Percentiles rank a stretch among this genome's conserved stretches.
These are phyloP conservation scores for Aureobasidium sp. DNA, from an alignment of 2,329 filamentous ascomycete genomes.

Conservation along the genomic window DNA sequence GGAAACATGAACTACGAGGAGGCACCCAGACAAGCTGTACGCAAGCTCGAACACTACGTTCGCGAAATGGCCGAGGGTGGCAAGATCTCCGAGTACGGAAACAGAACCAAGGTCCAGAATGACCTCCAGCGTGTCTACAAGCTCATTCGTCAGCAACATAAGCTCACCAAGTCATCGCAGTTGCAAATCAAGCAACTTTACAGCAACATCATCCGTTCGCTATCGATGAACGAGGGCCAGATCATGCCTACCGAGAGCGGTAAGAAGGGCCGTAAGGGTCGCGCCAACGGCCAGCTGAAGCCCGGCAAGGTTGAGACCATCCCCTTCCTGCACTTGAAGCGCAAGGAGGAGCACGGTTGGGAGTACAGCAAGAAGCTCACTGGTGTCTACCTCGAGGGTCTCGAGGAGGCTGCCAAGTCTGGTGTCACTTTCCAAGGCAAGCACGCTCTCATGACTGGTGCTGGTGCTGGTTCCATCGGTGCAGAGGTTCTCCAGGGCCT, in stretches of 20 bases:
- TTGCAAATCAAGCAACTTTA: conserved; percentile 95
- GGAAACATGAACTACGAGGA: conserved; percentile 93
- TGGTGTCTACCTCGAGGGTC: conserved; percentile 80
- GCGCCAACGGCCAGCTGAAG: conserved; percentile 54
- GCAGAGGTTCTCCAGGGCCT: conserved; percentile 93
- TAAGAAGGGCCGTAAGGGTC: conserved; percentile 53
- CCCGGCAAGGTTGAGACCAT: conserved; percentile 91
- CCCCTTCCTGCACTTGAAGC: conserved; percentile 94
- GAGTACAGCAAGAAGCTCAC: conserved; percentile 99
- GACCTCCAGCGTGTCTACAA: conserved; percentile 94
- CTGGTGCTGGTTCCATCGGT: conserved; percentile 94
- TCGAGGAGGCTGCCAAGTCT: conserved; percentile 79
- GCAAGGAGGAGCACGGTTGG: conserved; percentile 89
- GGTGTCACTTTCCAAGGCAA: conserved; percentile 92
- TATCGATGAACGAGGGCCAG: conserved; percentile 97
- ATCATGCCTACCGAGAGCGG: conserved; percentile 85
- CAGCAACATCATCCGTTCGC: conserved; percentile 83
- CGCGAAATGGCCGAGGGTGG: conserved; percentile 97
- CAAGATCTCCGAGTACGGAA: conserved; percentile 97
- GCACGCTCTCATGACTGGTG: conserved; percentile 96
- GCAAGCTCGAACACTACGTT: conserved; percentile 97
- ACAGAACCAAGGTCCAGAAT: conserved; percentile 95
- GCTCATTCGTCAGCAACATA: conserved; percentile 97
- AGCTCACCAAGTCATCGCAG: conserved; percentile 91
- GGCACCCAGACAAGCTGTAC: conserved; percentile 75